phyloP scores from a whole-genome alignment of 1,284 basidiomycete genomes.

The Puccinia horiana region DNA sequence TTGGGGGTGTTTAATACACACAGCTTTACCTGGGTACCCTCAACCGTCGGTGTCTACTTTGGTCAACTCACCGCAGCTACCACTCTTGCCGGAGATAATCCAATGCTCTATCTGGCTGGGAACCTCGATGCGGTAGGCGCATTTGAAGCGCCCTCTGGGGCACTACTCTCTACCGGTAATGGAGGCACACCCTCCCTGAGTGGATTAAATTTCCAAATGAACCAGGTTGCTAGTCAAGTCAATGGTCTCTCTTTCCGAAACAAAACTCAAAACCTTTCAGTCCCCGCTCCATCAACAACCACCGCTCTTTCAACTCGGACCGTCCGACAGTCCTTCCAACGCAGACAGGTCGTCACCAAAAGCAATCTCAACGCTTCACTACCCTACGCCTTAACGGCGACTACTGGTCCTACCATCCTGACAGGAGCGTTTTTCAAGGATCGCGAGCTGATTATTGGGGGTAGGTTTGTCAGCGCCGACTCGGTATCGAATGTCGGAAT shows the following conservation, averaged over 20 bases:
- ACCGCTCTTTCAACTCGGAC: constrained; percentile 55
- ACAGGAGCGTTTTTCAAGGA: constrained; percentile 83
- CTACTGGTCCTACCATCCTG: constrained; percentile 75
- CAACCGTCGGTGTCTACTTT: constrained; percentile 28
- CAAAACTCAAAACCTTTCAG: background rate
- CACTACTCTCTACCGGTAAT: constrained; percentile 17
- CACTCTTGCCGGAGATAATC: background rate
- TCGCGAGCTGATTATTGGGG: constrained; percentile 59
- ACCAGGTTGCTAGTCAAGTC: constrained; percentile 28
- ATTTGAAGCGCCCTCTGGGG: constrained; percentile 20
- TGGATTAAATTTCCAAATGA: constrained; percentile 34
- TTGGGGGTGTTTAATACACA: constrained; percentile 22
- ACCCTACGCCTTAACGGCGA: constrained; percentile 61
- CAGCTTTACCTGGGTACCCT: constrained; percentile 15
- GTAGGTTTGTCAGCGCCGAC: constrained; percentile 51
- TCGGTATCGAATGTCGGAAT: constrained; percentile 68
- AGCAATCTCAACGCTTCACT: constrained; percentile 57
- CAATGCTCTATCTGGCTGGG: constrained; percentile 35
- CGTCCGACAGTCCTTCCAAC: constrained; percentile 56
- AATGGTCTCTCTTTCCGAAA: background rate
- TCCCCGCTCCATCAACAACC: constrained; percentile 51
- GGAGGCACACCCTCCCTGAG: constrained; percentile 5
- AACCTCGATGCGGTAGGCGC: constrained; percentile 22
- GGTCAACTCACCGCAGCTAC: constrained; percentile 30
- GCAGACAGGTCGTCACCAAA: constrained; percentile 56